These are phyloP conservation scores for Phyllostachys edulis DNA, from an alignment of 176 grass and related monocot species.

Conservation along the genomic window DNA sequence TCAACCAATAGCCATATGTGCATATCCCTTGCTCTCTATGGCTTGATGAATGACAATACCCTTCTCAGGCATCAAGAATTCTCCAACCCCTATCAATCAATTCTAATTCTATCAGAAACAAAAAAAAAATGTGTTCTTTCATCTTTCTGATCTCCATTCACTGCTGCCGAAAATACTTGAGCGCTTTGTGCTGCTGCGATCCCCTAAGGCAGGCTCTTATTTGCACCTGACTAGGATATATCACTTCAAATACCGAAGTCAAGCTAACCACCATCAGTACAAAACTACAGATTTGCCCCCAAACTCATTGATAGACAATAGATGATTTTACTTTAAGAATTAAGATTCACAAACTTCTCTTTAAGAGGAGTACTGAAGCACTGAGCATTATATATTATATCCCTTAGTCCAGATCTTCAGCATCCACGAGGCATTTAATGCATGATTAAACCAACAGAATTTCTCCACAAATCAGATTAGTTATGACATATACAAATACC, in stretches of 20 bases:
- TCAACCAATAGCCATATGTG: neutral
- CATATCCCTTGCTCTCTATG: neutral
- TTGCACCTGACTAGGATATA: neutral
- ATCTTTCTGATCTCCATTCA: neutral
- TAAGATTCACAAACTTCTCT: neutral
- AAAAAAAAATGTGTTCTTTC: neutral
- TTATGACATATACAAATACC: neutral
- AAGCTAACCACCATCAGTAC: neutral
- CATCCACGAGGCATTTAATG: neutral
- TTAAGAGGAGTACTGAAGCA: neutral
- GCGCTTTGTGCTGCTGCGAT: neutral
- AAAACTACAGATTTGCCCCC: neutral
- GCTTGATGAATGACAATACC: neutral
- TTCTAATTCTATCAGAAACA: neutral
- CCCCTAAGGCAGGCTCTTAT: neutral
- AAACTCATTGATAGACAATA: neutral
- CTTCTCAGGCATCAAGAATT: neutral
- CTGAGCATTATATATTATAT: neutral
- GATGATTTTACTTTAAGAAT: neutral
- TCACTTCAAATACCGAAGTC: neutral
- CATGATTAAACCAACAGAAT: neutral
- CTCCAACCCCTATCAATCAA: neutral
- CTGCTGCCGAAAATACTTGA: neutral
- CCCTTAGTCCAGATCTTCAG: neutral
- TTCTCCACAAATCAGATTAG: neutral